Evolutionary conservation across 345 rosid genomes (phyloP), one percentile per base, ranked within the genome.

Genomic region (Salix suchowensis): DNA sequence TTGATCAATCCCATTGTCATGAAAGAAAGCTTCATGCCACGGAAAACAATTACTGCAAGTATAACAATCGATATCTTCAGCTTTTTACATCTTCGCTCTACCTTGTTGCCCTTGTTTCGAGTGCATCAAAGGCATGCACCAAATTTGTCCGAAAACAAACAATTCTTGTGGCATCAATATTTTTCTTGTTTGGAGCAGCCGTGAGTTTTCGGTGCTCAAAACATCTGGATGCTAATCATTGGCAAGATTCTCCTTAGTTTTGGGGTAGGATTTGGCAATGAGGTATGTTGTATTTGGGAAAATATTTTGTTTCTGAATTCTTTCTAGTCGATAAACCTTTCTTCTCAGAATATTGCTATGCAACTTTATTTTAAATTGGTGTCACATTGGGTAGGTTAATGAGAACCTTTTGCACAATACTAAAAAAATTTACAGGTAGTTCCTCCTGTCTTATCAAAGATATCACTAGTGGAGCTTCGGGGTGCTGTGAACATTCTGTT

Each of bases 41-140:
- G 19, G 82, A 82, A 70, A 60, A 82, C 64, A 82, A 82, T 48
- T 79, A 82, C 71, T 82, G 85, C 68, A 82, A 78, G 73, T 82
- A 72, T 54, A 72, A 82, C 48, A 70, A 79, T 48, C 80, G 72
- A 48, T 14, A 10, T 46, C 82, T 82, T 64, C 82, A 82, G 68
- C 77, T 82, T 5, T 79, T 82, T 77, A 79, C 85, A 3, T 82
- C 85, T 37, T 79, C 80, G 0, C 75, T 79, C 18, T 79, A 82
- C 42, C 68, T 79, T 6, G 79, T 80, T 21, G 80, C 85, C n/a
- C 74, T 79, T 6, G 24, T 79, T 48, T 30, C 77, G 10, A 79
- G 82, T 0, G 82, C 85, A 7, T 82, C 85, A 9, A 30, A 0
- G 24, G 67, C 40, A 7, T 76, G 85, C 70, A 19, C 50, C n/a